These are phyloP conservation scores for Teratosphaeriaceae sp. DNA, from an alignment of 2,329 filamentous ascomycete species.

Conservation along the genomic window DNA sequence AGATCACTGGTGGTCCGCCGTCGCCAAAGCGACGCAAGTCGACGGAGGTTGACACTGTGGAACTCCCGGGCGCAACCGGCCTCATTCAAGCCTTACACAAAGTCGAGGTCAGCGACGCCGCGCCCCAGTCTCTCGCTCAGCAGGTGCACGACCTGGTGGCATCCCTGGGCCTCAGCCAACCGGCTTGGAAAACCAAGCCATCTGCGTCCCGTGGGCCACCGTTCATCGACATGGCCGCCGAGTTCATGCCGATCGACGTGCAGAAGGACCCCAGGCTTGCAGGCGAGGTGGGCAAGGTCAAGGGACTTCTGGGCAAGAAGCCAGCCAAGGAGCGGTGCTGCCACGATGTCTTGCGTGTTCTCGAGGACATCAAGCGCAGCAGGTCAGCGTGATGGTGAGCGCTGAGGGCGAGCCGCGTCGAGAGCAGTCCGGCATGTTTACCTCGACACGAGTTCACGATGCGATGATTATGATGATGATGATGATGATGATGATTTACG, in stretches of 20 bases:
- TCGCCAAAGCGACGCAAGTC: slow-evolving; percentile 6
- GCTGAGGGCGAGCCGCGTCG: too few relatives aligned
- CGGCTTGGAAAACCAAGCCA: slow-evolving; percentile 10
- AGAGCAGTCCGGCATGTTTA: too few relatives aligned
- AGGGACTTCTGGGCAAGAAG: slow-evolving; percentile 42
- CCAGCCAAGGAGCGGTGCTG: slow-evolving; percentile 45
- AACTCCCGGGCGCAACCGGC: slow-evolving; percentile 11
- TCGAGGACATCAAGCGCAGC: slow-evolving; percentile 28
- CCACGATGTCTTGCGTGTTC: slow-evolving; percentile 32
- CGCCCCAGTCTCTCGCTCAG: slow-evolving; percentile 7
- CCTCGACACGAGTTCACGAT: too few relatives aligned
- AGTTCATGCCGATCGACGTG: slow-evolving; percentile 24
- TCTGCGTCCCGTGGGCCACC: neutral
- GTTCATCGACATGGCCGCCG: slow-evolving; percentile 32
- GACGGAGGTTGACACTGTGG: slow-evolving; percentile 11
- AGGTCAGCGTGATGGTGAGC: neutral
- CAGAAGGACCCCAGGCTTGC: slow-evolving; percentile 20
- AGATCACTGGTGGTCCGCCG: slow-evolving; percentile 7
- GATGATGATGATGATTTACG: too few relatives aligned
- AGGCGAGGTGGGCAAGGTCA: slow-evolving; percentile 36
- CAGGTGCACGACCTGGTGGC: slow-evolving; percentile 17
- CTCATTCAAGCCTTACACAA: slow-evolving; percentile 10
- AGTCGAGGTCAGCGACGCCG: slow-evolving; percentile 1
- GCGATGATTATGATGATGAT: too few relatives aligned
- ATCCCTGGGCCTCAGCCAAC: slow-evolving; percentile 19